Conservation (phyloP, 768 basidiomycete species). For the Ramaria rubella region DNA sequence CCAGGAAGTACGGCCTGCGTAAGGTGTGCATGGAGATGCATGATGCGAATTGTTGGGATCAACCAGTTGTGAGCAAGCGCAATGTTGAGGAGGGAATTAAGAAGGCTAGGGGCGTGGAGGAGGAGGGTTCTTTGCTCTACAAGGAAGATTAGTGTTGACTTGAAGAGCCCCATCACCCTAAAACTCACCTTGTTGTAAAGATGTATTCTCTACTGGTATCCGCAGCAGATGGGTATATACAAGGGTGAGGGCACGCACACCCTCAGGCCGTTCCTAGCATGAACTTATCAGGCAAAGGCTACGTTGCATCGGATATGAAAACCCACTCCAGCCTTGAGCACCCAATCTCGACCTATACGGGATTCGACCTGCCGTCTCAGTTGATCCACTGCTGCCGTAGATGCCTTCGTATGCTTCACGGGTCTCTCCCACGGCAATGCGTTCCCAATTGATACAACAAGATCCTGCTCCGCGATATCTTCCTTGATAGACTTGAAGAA, state of each 20-base stretch:
- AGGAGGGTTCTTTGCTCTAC: conserved; percentile 69
- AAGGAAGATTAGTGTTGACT: background rate
- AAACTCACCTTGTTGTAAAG: conserved; percentile 58
- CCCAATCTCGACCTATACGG: conserved; percentile 4
- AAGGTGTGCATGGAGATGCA: conserved; percentile 79
- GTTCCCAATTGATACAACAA: conserved; percentile 63
- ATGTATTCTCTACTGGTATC: conserved; percentile 42
- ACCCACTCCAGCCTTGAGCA: conserved; percentile 38
- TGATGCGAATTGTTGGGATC: conserved; percentile 62
- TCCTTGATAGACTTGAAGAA: conserved; percentile 89
- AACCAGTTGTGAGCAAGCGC: conserved; percentile 88
- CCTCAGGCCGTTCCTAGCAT: conserved; percentile 19
- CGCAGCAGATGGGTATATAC: conserved; percentile 84
- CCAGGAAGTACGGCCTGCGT: conserved; percentile 75
- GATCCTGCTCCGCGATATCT: conserved; percentile 62
- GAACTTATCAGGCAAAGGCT: background rate
- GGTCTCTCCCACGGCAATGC: conserved; percentile 56
- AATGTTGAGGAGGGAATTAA: conserved; percentile 78
- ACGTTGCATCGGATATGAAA: conserved; percentile 26
- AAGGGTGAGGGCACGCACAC: conserved; percentile 52
- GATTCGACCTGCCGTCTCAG: conserved; percentile 46
- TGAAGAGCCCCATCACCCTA: background rate
- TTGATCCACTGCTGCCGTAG: conserved; percentile 32
- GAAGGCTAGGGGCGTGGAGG: conserved; percentile 61
- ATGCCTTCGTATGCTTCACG: conserved; percentile 22